Base-by-base conservation (phyloP, 2,329 filamentous ascomycete genomes). In the Nothophaeocryptopus gaeumannii region DNA sequence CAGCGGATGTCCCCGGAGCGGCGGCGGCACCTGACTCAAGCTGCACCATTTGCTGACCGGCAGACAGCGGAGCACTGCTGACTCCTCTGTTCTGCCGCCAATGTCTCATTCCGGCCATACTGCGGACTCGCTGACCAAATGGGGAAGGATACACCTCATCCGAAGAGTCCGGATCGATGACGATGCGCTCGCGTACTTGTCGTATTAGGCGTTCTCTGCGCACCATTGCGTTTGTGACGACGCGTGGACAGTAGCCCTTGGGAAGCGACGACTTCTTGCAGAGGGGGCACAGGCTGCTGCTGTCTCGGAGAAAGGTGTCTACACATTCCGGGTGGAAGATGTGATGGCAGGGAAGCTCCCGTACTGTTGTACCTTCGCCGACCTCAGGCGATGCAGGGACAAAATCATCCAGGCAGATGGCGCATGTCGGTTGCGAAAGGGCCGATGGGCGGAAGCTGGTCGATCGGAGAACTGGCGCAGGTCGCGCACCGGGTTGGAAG, bases 301-400 rank as follows among this genome's bases (percentile, higher is more conserved):
- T 85, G 47, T 83, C 78, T 37, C 79, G 77, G 10, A 97, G 75
- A 62, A 93, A 96, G 15, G 84, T 80, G 64, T 97, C 91, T 56
- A 97, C 91, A 64, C 93, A 99, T 57, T 88, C 85, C 0, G 88
- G 86, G 59, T 99, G 92, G 69, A 91, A 99, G 49, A 97, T 92
- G 67, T 99, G 93, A 0, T 86, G 84, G 61, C 93, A 99, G 0
- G 89, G 83, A 2, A 97, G 76, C 69, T 96, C 88, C 47, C 90
- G 86, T 47, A 97, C 90, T 14, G 83, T 80, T 0, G 88, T 62
- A 31, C 63, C 64, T 40, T 58, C 54, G 20, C 20, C 20, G 5
- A 45, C 39, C 11, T 54, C 59, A 7, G 50, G 35, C 37, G 29
- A 50, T 8, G 54, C 53, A 2, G 58, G 48, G 26, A 86, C 78